Conservation (phyloP, 1,284 basidiomycete species). For the Apiotrichum laibachii region DNA sequence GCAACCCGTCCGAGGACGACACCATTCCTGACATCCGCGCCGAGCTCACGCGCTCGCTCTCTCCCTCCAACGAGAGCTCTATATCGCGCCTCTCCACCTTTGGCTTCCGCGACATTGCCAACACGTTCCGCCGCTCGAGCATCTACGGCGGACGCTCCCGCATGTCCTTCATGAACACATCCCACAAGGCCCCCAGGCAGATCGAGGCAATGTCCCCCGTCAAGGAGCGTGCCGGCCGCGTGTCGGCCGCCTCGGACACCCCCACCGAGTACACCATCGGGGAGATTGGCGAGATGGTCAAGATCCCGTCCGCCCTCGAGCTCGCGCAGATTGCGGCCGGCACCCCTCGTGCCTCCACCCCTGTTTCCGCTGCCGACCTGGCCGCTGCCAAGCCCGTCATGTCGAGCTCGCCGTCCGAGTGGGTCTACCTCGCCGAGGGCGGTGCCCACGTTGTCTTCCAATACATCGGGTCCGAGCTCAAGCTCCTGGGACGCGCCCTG, state of each 20-base stretch:
- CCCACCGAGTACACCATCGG: conserved; percentile 35
- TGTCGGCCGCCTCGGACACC: conserved; percentile 20
- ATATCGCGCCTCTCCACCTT: conserved; percentile 24
- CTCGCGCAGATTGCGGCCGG: neutral
- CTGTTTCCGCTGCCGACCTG: neutral
- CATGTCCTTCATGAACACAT: conserved; percentile 5
- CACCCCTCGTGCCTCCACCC: neutral
- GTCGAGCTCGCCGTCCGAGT: conserved; percentile 53
- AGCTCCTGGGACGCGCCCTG: conserved; percentile 65
- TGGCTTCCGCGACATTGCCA: conserved; percentile 27
- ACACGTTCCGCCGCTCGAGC: conserved; percentile 28
- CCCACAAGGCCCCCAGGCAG: neutral
- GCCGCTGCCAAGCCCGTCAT: neutral
- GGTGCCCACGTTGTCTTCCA: conserved; percentile 84
- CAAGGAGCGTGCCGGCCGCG: neutral
- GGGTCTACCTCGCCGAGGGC: conserved; percentile 83
- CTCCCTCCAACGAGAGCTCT: conserved; percentile 22
- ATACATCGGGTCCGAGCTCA: conserved; percentile 60
- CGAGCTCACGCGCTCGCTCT: conserved; percentile 16
- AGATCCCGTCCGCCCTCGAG: conserved; percentile 16
- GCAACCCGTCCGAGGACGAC: conserved; percentile 1
- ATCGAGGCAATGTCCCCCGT: conserved; percentile 1
- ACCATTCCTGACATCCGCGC: conserved; percentile 11
- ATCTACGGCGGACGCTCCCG: conserved; percentile 8
- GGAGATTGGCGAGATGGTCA: conserved; percentile 38